Evolutionary conservation across 768 basidiomycete species (phyloP), one percentile per base, ranked within the genome.

Genomic region (Myochromella boudieri): DNA sequence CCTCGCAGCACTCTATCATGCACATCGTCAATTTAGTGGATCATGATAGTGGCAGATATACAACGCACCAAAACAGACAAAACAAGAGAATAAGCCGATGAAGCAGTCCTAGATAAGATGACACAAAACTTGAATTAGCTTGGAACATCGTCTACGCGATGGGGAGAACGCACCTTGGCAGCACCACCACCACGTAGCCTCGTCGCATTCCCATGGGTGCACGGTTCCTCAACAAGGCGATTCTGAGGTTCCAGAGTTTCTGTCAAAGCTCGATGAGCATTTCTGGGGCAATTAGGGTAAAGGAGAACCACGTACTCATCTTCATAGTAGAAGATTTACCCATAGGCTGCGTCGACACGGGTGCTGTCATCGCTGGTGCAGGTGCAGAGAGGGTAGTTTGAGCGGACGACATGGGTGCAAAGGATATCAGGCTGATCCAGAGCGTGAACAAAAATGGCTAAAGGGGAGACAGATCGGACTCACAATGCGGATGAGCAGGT

Each of bases 131-230:
- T 46, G 53, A n/a, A 6, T n/a, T 2, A 18, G 28, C 17, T n/a
- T n/a, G 14, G 10, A 43, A 48, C 26, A 37, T 15, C 54, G 1
- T 6, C n/a, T 17, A 40, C 12, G n/a, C 5, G 2, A 46, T 4
- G 12, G 41, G 21, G 22, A 3, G 22, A 10, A 44, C 62, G 17
- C 48, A 84, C 85, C 76, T 78, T 85, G 24, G 59, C 85, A 37
- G 79, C 85, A 51, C 85, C 86, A 58, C 82, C 86, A 49, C 87
- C 87, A 46, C 87, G 81, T 39, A 88, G 61, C 49, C 85, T 81
- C 44, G 70, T 72, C 4, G 81, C 78, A 54, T 15, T 21, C n/a
- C 6, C 9, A 26, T 15, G 3, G 9, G 14, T 20, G 12, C 7
- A 17, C n/a, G 12, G 10, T n/a, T 45, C 21, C 17, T 10, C 22